Percentiles rank a stretch among this genome's conserved stretches.
These are phyloP conservation scores for Boletus semigastroideus DNA, from an alignment of 1,284 basidiomycete genomes.

Conservation along the genomic window DNA sequence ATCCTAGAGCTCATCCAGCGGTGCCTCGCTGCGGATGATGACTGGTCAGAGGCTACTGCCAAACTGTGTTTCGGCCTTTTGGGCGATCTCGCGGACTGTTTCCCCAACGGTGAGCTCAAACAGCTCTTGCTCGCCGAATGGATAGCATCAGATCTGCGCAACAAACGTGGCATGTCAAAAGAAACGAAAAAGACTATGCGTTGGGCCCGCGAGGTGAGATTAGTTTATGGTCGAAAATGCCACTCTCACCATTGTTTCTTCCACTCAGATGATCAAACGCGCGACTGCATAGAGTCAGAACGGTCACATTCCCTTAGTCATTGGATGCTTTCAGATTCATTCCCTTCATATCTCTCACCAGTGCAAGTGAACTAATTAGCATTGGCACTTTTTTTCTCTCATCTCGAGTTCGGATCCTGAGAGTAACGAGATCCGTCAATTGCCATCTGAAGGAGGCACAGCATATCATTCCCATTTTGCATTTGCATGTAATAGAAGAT, in stretches of 20 bases:
- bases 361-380: constrained; percentile 47
- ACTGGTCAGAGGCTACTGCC: constrained; percentile 78
- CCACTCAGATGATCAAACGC: constrained; percentile 61
- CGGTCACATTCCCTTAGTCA: background rate
- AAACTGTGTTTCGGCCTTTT: constrained; percentile 81
- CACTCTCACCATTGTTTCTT: background rate
- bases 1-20: constrained; percentile 85
- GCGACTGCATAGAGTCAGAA: constrained; percentile 57
- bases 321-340: constrained; percentile 25
- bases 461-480: constrained; percentile 44
- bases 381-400: constrained; percentile 21
- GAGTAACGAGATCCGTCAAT: constrained; percentile 31
- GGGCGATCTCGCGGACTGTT: constrained; percentile 91
- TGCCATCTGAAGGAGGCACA: constrained; percentile 64
- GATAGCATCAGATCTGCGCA: constrained; percentile 78
- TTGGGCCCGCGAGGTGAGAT: constrained; percentile 78
- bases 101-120: constrained; percentile 80
- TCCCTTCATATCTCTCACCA: constrained; percentile 30
- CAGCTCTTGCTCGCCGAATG: constrained; percentile 78
- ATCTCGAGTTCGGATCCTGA: constrained; percentile 24
- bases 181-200: constrained; percentile 80
- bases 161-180: constrained; percentile 60
- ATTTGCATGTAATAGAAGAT: constrained; percentile 45
- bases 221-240: background rate
- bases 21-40: constrained; percentile 75